Conservation (phyloP, 2,329 filamentous ascomycete genomes). For the Colletotrichum sp. region DNA sequence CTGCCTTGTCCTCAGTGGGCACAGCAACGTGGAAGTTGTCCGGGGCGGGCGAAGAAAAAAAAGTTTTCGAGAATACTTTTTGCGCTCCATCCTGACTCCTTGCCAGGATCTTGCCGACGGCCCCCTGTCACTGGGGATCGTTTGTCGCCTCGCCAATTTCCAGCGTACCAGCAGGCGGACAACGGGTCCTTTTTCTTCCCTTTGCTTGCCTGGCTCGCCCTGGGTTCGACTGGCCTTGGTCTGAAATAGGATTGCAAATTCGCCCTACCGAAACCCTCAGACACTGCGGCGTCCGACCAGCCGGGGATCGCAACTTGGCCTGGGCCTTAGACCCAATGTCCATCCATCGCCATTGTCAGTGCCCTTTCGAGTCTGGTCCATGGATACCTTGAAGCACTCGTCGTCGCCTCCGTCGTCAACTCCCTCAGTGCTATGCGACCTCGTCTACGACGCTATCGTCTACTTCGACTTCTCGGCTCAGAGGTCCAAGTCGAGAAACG, state of each 20-base stretch:
- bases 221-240: neutral
- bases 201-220: neutral
- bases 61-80: neutral
- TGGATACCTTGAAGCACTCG: neutral
- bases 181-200: neutral
- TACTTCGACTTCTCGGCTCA: neutral
- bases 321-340: neutral
- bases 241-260: neutral
- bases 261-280: constrained; percentile 13
- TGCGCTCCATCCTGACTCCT: neutral
- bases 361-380: neutral
- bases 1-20: neutral
- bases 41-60: neutral
- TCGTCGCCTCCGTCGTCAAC: neutral
- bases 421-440: neutral
- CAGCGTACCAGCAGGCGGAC: neutral
- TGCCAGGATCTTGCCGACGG: constrained; percentile 8
- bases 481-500: neutral
- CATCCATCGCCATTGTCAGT: neutral
- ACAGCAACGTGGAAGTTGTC: constrained; percentile 11
- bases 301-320: constrained; percentile 8
- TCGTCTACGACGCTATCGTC: neutral
- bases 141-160: constrained; percentile 14
- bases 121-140: neutral
- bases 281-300: constrained; percentile 12